phyloP scores from a whole-genome alignment of 2,329 filamentous ascomycete genomes.

The Paracorniculantispora psalliotae region DNA sequence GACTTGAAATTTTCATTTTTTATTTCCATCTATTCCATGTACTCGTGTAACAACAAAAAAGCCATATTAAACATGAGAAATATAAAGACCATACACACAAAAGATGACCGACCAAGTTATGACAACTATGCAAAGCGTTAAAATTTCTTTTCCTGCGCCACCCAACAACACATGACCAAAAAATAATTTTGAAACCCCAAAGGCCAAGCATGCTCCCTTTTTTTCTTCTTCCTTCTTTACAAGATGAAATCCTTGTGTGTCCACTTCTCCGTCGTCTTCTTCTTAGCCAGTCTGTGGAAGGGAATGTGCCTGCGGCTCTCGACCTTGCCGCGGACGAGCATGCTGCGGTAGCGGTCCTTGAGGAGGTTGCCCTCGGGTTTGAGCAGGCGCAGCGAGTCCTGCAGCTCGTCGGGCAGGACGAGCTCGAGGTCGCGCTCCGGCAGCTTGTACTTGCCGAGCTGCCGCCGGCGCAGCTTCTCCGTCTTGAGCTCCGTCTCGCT shows the following conservation, averaged over 20 bases:
- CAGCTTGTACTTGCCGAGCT: constrained; percentile 67
- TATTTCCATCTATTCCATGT: background rate
- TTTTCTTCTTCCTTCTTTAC: constrained; percentile 8
- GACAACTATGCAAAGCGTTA: background rate
- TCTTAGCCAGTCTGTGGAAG: constrained; percentile 78
- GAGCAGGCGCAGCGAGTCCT: constrained; percentile 73
- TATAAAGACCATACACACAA: background rate
- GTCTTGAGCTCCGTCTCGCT: constrained; percentile 51
- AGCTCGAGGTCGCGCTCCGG: constrained; percentile 78
- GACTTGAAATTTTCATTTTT: background rate
- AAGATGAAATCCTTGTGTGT: constrained; percentile 82
- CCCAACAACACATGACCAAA: background rate
- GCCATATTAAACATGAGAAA: constrained; percentile 1
- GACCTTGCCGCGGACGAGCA: constrained; percentile 83
- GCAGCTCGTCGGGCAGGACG: constrained; percentile 74
- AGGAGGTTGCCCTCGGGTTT: constrained; percentile 96
- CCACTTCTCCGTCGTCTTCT: constrained; percentile 90
- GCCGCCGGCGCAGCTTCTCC: constrained; percentile 60
- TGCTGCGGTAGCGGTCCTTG: constrained; percentile 83
- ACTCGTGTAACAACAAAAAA: constrained; percentile 1
- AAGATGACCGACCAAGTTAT: background rate
- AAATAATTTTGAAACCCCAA: background rate
- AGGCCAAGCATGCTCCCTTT: background rate
- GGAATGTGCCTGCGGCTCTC: constrained; percentile 75
- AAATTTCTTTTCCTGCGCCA: background rate